Evolutionary conservation across 805 yeast species (phyloP).

Genomic region (Sugiyamaella mastotermitis): DNA sequence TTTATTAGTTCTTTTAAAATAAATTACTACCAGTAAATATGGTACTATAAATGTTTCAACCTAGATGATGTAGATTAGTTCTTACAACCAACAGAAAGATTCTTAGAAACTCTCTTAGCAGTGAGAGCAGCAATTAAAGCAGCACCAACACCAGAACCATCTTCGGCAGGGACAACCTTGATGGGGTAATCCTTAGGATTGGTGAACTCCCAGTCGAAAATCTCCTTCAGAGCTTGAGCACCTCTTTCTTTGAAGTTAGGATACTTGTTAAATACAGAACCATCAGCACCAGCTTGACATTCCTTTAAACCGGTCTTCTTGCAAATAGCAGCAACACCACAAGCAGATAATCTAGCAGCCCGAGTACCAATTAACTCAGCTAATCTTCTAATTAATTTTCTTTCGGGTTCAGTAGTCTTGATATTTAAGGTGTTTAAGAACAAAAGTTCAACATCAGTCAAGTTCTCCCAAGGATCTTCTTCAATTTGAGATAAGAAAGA

Average conservation of each 20-base stretch:
- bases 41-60: too few relatives aligned
- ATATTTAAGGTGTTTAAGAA: constrained; percentile 56
- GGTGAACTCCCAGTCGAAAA: constrained; percentile 67
- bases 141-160: constrained; percentile 98
- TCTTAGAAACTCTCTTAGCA: constrained; percentile 65
- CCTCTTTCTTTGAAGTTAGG: constrained; percentile 90
- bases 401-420: constrained; percentile 66
- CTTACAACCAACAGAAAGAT: constrained; percentile 34
- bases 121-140: constrained; percentile 97
- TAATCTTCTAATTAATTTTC: constrained; percentile 72
- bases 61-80: not conserved
- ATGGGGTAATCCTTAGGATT: constrained; percentile 66
- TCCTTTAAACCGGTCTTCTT: constrained; percentile 67
- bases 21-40: too few relatives aligned
- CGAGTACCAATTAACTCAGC: constrained; percentile 88
- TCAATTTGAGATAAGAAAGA: constrained; percentile 83
- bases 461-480: constrained; percentile 81
- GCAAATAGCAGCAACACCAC: constrained; percentile 94
- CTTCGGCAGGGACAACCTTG: constrained; percentile 85
- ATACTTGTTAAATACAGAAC: constrained; percentile 90
- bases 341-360: constrained; percentile 84
- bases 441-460: constrained; percentile 65
- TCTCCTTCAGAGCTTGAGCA: constrained; percentile 80
- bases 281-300: constrained; percentile 92
- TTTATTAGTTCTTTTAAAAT: too few relatives aligned